Evolutionary conservation across 371 early-diverging fungal species (phyloP).

Genomic region (Mucor mucedo): DNA sequence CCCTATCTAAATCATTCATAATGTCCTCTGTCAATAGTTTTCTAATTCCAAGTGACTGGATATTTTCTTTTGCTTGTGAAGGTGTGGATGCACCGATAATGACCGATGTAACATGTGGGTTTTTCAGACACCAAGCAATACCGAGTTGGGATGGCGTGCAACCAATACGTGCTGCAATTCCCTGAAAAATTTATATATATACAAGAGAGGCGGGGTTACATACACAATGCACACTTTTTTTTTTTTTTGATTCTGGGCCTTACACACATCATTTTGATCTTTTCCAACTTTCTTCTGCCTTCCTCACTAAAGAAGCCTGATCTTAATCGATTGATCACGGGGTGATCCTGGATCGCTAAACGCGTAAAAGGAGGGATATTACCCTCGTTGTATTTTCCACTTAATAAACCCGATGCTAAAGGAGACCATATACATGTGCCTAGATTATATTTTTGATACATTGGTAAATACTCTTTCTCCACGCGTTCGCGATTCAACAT

Average conservation of each 20-base stretch:
- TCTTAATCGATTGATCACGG: constrained; percentile 66
- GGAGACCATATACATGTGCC: constrained; percentile 88
- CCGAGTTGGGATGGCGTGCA: constrained; percentile 80
- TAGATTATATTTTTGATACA: constrained; percentile 72
- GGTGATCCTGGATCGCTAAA: constrained; percentile 67
- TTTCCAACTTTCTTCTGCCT: constrained; percentile 59
- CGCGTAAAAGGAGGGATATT: constrained; percentile 74
- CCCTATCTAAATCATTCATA: constrained; percentile 64
- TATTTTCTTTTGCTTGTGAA: constrained; percentile 78
- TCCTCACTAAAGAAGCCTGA: constrained; percentile 67
- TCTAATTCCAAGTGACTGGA: constrained; percentile 64
- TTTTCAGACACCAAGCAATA: constrained; percentile 82
- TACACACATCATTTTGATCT: constrained; percentile 57
- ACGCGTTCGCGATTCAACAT: constrained; percentile 84
- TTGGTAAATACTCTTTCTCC: constrained; percentile 77
- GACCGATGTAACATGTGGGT: constrained; percentile 63
- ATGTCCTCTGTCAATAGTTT: constrained; percentile 73
- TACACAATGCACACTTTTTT: no score
- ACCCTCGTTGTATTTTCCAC: constrained; percentile 81
- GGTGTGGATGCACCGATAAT: constrained; percentile 77
- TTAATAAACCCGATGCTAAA: constrained; percentile 68
- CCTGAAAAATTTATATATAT: constrained; percentile 27
- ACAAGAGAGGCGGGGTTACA: neutral
- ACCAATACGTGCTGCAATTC: constrained; percentile 67
- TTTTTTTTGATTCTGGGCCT: constrained; percentile 6